These are phyloP conservation scores for Mycena indigotica DNA, from an alignment of 768 basidiomycete species.

Conservation along the genomic window DNA sequence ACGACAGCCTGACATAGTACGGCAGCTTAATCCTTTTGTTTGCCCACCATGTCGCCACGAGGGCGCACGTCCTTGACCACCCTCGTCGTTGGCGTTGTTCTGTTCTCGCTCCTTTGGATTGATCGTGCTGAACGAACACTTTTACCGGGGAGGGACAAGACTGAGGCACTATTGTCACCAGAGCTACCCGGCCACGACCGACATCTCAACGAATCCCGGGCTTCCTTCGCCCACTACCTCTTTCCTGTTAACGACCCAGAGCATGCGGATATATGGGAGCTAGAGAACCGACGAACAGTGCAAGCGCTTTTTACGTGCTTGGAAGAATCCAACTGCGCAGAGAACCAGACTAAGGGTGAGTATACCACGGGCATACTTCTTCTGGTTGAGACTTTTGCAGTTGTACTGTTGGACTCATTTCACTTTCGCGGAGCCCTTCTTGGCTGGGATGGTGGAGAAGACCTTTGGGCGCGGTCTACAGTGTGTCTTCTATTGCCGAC, in stretches of 20 bases:
- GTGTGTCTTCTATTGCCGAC: constrained; percentile 18
- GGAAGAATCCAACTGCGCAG: background rate
- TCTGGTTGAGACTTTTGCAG: background rate
- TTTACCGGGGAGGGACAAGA: too few relatives aligned
- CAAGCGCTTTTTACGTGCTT: constrained; percentile 1
- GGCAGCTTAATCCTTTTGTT: too few relatives aligned
- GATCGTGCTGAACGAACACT: too few relatives aligned
- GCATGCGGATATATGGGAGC: background rate
- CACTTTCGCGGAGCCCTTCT: constrained; percentile 30
- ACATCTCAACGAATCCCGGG: too few relatives aligned
- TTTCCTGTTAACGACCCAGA: background rate
- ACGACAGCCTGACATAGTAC: too few relatives aligned
- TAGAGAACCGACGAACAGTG: constrained; percentile 5
- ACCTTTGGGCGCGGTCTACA: constrained; percentile 34
- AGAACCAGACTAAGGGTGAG: constrained; percentile 3
- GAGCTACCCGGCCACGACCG: too few relatives aligned
- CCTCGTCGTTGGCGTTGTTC: too few relatives aligned
- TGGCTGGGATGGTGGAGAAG: constrained; percentile 31
- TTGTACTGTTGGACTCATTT: constrained; percentile 1
- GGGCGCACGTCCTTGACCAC: too few relatives aligned
- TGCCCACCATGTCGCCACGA: too few relatives aligned
- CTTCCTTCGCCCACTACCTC: background rate
- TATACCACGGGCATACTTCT: background rate
- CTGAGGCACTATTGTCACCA: too few relatives aligned
- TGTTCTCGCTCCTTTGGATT: too few relatives aligned